These are phyloP conservation scores for Polyporus arcularius DNA, from an alignment of 768 basidiomycete species.

Conservation along the genomic window DNA sequence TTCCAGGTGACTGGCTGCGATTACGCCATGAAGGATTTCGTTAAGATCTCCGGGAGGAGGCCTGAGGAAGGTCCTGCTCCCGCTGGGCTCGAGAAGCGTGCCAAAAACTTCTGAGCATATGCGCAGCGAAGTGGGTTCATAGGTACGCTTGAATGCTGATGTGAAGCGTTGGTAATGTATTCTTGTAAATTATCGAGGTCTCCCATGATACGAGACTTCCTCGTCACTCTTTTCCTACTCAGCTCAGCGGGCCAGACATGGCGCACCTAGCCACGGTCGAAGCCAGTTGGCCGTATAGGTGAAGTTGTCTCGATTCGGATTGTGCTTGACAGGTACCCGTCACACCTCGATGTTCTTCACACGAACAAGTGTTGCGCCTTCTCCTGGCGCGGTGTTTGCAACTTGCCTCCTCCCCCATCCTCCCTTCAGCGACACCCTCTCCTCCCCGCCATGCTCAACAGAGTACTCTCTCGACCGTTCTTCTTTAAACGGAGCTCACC, in stretches of 20 bases:
- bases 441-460: constrained; percentile 11
- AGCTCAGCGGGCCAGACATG: too few species aligned
- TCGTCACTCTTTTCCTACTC: too few species aligned
- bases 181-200: not conserved
- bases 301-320: not conserved
- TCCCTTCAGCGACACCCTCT: constrained; percentile 8
- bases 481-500: constrained; percentile 8
- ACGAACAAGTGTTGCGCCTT: not conserved
- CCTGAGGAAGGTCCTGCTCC: constrained; percentile 50
- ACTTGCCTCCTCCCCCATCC: constrained; percentile 2
- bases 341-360: constrained; percentile 12
- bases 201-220: not conserved
- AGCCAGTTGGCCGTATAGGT: not conserved
- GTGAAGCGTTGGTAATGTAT: constrained; percentile 13
- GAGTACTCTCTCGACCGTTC: constrained; percentile 11
- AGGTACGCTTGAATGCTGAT: not conserved
- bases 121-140: not conserved
- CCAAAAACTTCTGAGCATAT: constrained; percentile 13
- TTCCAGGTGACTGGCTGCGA: constrained; percentile 67
- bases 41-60: constrained; percentile 62
- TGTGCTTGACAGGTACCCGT: constrained; percentile 8
- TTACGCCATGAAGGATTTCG: constrained; percentile 67
- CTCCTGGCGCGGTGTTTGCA: not conserved
- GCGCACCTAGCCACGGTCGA: too few species aligned
- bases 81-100: not conserved